Conservation (phyloP, 2,329 filamentous ascomycete genomes). For the Aspergillus felis region DNA sequence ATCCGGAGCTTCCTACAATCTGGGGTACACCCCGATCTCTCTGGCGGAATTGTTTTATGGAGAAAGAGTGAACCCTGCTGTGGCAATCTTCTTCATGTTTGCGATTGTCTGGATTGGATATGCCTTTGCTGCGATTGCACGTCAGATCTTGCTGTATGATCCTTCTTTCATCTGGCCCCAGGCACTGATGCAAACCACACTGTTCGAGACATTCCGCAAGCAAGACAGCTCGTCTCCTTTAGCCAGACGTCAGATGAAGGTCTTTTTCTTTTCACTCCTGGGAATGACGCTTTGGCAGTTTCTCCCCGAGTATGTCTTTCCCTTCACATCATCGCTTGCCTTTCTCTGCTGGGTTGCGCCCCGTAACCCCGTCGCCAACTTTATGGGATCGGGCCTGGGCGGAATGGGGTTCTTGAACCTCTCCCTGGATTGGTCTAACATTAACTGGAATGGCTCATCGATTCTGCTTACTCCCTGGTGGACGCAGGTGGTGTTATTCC, state of each 20-base stretch:
- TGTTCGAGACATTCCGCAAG: slow-evolving; percentile 53
- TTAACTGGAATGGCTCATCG: slow-evolving; percentile 49
- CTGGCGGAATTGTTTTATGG: slow-evolving; percentile 58
- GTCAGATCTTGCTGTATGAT: slow-evolving; percentile 57
- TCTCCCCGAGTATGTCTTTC: slow-evolving; percentile 58
- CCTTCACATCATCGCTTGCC: slow-evolving; percentile 56
- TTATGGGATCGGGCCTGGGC: slow-evolving; percentile 58
- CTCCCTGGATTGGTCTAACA: slow-evolving; percentile 59
- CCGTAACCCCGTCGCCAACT: slow-evolving; percentile 55
- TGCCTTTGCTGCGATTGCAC: slow-evolving; percentile 55
- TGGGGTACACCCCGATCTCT: slow-evolving; percentile 51
- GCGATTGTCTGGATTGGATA: slow-evolving; percentile 57
- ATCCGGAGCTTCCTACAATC: slow-evolving; percentile 51
- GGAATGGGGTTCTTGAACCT: slow-evolving; percentile 61
- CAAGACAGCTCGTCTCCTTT: slow-evolving; percentile 48
- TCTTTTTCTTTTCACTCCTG: slow-evolving; percentile 54
- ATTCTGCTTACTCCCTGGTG: slow-evolving; percentile 55
- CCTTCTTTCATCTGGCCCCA: slow-evolving; percentile 54
- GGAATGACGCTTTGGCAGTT: slow-evolving; percentile 60
- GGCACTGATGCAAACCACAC: slow-evolving; percentile 53
- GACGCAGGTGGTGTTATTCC: slow-evolving; percentile 57
- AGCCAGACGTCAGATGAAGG: slow-evolving; percentile 52
- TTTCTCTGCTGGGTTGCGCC: slow-evolving; percentile 63
- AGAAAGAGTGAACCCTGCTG: slow-evolving; percentile 49
- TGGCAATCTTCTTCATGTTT: slow-evolving; percentile 59